These are phyloP conservation scores for Suhomyces pyralidae DNA, from an alignment of 805 yeast species.

Conservation along the genomic window DNA sequence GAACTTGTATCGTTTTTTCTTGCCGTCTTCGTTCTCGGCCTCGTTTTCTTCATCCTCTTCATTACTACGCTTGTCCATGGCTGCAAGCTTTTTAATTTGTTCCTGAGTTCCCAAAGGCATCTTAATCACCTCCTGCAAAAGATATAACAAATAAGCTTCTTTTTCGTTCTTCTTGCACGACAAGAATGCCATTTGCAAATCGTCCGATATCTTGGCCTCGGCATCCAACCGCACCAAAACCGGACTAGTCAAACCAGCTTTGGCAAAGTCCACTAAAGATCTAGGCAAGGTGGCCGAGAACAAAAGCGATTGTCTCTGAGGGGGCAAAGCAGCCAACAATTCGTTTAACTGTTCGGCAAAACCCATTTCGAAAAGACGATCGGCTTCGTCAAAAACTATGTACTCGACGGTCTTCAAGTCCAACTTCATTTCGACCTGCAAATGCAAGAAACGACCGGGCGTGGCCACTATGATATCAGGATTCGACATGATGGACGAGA, in stretches of 20 bases:
- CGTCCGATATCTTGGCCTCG: conserved; percentile 85
- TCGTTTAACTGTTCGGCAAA: conserved; percentile 92
- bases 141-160: conserved; percentile 76
- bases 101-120: conserved; percentile 78
- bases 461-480: conserved; percentile 96
- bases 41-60: conserved; percentile 54
- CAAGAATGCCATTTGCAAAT: conserved; percentile 85
- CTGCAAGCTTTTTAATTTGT: conserved; percentile 53
- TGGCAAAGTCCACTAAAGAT: conserved; percentile 91
- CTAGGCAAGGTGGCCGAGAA: conserved; percentile 95
- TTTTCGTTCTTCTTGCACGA: conserved; percentile 80
- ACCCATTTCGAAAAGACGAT: conserved; percentile 94
- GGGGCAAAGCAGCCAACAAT: conserved; percentile 76
- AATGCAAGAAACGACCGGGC: conserved; percentile 95
- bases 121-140: conserved; percentile 81
- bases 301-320: conserved; percentile 79
- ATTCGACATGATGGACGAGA: conserved; percentile 83
- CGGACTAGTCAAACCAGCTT: conserved; percentile 92
- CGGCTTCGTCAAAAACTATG: conserved; percentile 96
- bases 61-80: conserved; percentile 46
- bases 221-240: conserved; percentile 90
- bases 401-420: conserved; percentile 82
- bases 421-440: conserved; percentile 91
- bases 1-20: conserved; percentile 35
- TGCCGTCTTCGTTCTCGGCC: conserved; percentile 30